Conservation (phyloP, 306 rosid species). For the Sphenostylis stenocarpa region DNA sequence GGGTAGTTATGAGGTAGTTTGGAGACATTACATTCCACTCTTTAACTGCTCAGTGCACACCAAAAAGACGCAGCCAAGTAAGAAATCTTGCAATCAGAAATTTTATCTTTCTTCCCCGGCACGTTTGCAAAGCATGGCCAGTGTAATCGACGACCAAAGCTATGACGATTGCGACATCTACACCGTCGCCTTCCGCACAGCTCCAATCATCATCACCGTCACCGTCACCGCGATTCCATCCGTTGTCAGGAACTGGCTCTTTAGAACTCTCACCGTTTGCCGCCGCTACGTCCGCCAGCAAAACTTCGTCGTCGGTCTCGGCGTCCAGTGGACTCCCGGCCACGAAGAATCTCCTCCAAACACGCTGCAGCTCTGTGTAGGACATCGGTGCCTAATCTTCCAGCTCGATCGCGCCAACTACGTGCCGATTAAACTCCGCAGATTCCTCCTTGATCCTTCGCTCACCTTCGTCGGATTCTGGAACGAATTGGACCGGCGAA, state of each 20-base stretch:
- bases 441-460: background rate
- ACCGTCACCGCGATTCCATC: conserved; percentile 35
- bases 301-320: conserved; percentile 47
- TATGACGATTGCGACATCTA: no score
- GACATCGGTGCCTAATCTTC: conserved; percentile 42
- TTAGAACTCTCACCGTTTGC: background rate
- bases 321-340: conserved; percentile 50
- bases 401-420: conserved; percentile 19
- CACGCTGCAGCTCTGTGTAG: conserved; percentile 47
- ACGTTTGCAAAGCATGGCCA: no score
- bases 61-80: background rate
- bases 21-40: no score
- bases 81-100: background rate
- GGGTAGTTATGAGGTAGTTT: no score
- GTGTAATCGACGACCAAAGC: no score
- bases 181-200: no score
- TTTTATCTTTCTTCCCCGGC: background rate
- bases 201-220: background rate
- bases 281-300: background rate
- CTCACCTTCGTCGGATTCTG: conserved; percentile 47
- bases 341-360: background rate
- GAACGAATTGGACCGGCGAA: conserved; percentile 19
- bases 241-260: conserved; percentile 41
- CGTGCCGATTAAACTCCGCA: conserved; percentile 19
- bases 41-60: background rate